A percentile compares a stretch with the other conserved stretches of the same genome.
Conservation (phyloP, 768 basidiomycete species). For the Mycena crocata region DNA sequence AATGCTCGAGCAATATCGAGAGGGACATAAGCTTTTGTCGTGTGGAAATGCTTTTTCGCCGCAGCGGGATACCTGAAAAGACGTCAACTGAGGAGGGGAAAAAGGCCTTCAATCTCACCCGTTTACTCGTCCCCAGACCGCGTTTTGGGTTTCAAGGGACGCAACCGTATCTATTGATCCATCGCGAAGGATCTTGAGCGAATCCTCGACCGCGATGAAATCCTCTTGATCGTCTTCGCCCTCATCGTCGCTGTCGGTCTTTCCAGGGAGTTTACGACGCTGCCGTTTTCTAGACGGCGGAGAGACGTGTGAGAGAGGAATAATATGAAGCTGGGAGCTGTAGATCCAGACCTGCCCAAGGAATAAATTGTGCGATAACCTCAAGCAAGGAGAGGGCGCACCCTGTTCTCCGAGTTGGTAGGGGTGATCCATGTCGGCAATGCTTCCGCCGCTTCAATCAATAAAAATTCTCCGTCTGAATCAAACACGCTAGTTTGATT, state of each 20-base stretch:
- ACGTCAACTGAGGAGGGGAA: background rate
- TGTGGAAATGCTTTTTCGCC: slow-evolving; percentile 76
- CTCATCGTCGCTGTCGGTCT: slow-evolving; percentile 63
- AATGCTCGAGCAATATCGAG: slow-evolving; percentile 83
- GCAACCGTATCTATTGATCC: slow-evolving; percentile 66
- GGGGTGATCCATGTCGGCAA: slow-evolving; percentile 94
- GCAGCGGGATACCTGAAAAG: slow-evolving; percentile 75
- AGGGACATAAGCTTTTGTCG: slow-evolving; percentile 84
- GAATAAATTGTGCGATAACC: slow-evolving; percentile 47
- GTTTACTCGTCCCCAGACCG: slow-evolving; percentile 77
- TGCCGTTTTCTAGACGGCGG: slow-evolving; percentile 65
- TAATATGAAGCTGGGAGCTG: slow-evolving; percentile 83
- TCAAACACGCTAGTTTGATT: slow-evolving; percentile 73
- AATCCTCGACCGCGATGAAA: slow-evolving; percentile 71
- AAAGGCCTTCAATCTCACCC: slow-evolving; percentile 54
- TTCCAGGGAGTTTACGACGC: slow-evolving; percentile 57
- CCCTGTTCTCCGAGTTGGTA: slow-evolving; percentile 91
- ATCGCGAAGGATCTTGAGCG: slow-evolving; percentile 72
- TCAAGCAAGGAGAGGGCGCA: slow-evolving; percentile 58
- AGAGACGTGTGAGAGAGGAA: slow-evolving; percentile 84
- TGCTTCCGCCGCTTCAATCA: slow-evolving; percentile 95
- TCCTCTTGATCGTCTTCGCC: slow-evolving; percentile 58
- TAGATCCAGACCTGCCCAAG: slow-evolving; percentile 89
- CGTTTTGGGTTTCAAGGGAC: slow-evolving; percentile 67
- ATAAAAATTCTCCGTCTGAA: slow-evolving; percentile 94